A percentile compares a stretch with the other conserved stretches of the same genome.
These are phyloP conservation scores for Puccinia hordei DNA, from an alignment of 1,284 basidiomycete species.

Conservation along the genomic window DNA sequence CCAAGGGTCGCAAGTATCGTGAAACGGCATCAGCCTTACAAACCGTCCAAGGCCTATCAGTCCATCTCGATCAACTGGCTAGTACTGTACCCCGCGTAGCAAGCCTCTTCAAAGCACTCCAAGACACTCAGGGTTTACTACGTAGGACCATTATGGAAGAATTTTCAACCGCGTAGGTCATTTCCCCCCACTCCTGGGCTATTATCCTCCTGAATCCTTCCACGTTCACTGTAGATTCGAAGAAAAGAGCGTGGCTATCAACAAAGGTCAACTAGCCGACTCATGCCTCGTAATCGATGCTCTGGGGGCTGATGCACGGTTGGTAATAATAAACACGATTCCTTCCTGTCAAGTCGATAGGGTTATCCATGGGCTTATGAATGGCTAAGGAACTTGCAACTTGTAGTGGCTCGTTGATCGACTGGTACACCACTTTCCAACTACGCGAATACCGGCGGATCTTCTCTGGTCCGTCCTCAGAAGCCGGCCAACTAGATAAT, in stretches of 20 bases:
- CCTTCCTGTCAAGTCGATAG: too few species aligned
- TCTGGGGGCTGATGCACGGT: constrained; percentile 77
- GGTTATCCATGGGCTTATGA: neutral
- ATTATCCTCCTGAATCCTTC: neutral
- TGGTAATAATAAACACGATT: constrained; percentile 52
- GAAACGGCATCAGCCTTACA: constrained; percentile 69
- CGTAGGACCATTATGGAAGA: constrained; percentile 78
- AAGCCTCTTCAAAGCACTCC: constrained; percentile 74
- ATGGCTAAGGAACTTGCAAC: neutral
- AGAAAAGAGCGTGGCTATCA: constrained; percentile 39
- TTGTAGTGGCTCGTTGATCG: constrained; percentile 67
- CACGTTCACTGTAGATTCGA: constrained; percentile 40
- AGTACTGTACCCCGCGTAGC: constrained; percentile 74
- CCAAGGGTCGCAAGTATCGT: constrained; percentile 71
- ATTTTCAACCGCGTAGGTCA: constrained; percentile 80
- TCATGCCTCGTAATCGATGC: constrained; percentile 83
- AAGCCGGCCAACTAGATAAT: constrained; percentile 95
- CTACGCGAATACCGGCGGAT: constrained; percentile 95
- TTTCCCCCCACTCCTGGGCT: neutral
- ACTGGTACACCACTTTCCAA: constrained; percentile 85
- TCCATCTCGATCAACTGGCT: constrained; percentile 71
- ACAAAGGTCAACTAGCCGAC: constrained; percentile 62
- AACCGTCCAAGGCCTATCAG: constrained; percentile 83
- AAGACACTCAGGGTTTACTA: constrained; percentile 75
- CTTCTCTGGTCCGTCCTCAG: constrained; percentile 79